Base-by-base conservation (phyloP, 495 filamentous ascomycete genomes). In the Hyaloscypha bicolor region DNA sequence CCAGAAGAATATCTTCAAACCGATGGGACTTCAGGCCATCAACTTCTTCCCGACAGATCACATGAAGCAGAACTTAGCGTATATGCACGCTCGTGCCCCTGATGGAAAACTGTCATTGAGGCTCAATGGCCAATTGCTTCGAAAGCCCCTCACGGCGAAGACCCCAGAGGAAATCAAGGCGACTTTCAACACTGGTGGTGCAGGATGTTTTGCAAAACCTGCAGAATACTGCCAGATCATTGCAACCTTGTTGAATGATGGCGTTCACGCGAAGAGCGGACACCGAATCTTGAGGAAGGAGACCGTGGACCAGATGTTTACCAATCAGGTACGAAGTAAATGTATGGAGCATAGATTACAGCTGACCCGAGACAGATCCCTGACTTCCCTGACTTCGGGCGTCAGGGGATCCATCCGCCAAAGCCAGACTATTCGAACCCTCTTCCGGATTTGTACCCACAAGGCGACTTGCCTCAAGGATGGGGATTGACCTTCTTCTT, bases 401-500 rank as follows among this genome's bases (percentile, higher is more conserved):
- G 81, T 14, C 71, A 81, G 62, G 65, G 62, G 19, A 77, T 84
- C n/a, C 63, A 78, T 0, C 74, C 79, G 11, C 76, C 84, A n/a
- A 87, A 85, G 68, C 78, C 82, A 6, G 78, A 83, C 37, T 76
- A 84, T n/a, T 80, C 80, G 14, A 82, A 82, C 72, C 60, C 72
- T 11, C 56, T 77, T 6, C 69, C 78, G 4, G 82, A 82, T 19
- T 29, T 88, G 21, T 85, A 88, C 71, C 84, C 84, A 5, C 77
- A 82, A 42, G 69, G 78, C 6, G 78, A 82, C 35, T 75, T 82
- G 65, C 78, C 83, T 5, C 84, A 88, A 70, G 87, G 87, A 31
- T 88, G 86, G 86, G 87, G 86, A 0, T 70, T 90, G 25, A 82
- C 80, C 0, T 87, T 87, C 70, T 79, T 87, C 75, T 68, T 89